A percentile compares a stretch with the other conserved stretches of the same genome.
phyloP scores from a whole-genome alignment of 108 stramenopile genomes.

The Skeletonema tropicum region DNA sequence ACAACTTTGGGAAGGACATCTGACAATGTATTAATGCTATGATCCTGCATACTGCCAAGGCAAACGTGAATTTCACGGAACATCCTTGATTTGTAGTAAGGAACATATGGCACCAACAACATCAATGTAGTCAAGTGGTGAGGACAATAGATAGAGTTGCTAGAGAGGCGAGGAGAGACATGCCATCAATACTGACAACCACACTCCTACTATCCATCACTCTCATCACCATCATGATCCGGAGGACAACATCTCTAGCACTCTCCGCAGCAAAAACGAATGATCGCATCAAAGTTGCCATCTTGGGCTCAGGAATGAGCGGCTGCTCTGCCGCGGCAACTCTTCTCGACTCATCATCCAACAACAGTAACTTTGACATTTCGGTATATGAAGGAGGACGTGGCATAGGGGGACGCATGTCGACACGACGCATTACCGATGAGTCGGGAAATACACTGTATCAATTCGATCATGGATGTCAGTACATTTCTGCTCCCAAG shows the following conservation, averaged over 20 bases:
- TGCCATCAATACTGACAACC: background rate
- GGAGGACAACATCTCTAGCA: background rate
- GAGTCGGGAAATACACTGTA: background rate
- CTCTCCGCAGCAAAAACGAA: background rate
- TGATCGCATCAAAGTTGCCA: conserved; percentile 32
- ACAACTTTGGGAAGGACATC: background rate
- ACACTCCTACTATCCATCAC: background rate
- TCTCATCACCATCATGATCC: background rate
- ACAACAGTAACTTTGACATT: conserved; percentile 11
- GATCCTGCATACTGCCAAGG: conserved; percentile 8
- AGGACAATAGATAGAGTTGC: no score
- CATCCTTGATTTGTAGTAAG: conserved; percentile 5
- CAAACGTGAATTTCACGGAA: conserved; percentile 10
- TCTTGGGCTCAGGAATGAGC: conserved; percentile 41
- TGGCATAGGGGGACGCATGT: conserved; percentile 45
- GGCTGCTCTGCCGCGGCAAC: conserved; percentile 34
- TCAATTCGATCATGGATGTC: conserved; percentile 48
- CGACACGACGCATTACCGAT: conserved; percentile 24
- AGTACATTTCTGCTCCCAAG: conserved; percentile 34
- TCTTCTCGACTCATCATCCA: conserved; percentile 21
- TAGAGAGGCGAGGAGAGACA: no score
- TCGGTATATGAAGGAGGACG: conserved; percentile 43
- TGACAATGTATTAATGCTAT: conserved; percentile 8
- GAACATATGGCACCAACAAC: background rate
- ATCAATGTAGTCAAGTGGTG: no score